These are phyloP conservation scores for Eimeria sp. DNA, from an alignment of 169 alveolate genomes.

Conservation along the genomic window DNA sequence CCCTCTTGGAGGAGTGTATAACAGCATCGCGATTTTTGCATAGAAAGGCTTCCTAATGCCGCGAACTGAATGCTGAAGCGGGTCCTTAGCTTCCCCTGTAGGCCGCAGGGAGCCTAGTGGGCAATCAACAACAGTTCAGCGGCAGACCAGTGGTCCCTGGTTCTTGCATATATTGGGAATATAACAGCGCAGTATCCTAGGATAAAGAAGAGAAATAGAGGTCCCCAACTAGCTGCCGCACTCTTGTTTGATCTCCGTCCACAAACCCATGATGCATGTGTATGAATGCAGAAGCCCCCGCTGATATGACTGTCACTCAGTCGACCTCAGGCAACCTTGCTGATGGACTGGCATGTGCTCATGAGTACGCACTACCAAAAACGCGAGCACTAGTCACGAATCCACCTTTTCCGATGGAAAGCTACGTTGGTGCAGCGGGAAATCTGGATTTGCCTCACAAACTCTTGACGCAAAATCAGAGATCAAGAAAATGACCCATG, in stretches of 20 bases:
- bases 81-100: background rate
- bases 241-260: too few species aligned
- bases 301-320: too few species aligned
- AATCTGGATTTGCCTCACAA: background rate
- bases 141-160: background rate
- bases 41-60: too few species aligned
- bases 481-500: background rate
- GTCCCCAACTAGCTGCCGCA: too few species aligned
- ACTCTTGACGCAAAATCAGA: background rate
- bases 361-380: background rate
- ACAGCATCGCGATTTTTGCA: too few species aligned
- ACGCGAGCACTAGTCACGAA: background rate
- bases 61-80: too few species aligned
- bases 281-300: too few species aligned
- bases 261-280: too few species aligned
- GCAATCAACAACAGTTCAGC: background rate
- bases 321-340: too few species aligned
- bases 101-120: background rate
- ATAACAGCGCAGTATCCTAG: background rate
- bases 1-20: too few species aligned
- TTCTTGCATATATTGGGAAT: background rate
- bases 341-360: background rate
- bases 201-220: background rate
- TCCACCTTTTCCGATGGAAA: background rate
- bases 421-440: background rate